These are phyloP conservation scores for Lipomyces orientalis DNA, from an alignment of 805 yeast genomes.

Conservation along the genomic window DNA sequence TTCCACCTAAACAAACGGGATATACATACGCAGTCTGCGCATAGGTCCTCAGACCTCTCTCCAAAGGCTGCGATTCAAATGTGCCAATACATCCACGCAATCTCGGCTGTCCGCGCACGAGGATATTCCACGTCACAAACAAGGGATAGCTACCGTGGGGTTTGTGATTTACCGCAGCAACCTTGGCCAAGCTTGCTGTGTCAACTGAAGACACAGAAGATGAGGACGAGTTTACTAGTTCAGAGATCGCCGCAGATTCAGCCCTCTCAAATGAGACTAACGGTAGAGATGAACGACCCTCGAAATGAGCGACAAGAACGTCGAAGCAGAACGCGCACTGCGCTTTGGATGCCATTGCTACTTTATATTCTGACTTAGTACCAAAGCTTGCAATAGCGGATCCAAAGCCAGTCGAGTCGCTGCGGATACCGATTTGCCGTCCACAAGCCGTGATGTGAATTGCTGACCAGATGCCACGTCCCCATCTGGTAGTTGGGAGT, in stretches of 20 bases:
- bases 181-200: background rate
- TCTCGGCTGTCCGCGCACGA: slow-evolving; percentile 40
- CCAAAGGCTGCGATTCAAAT: slow-evolving; percentile 61
- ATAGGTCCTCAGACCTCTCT: slow-evolving; percentile 64
- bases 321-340: slow-evolving; percentile 41
- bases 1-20: slow-evolving; percentile 25
- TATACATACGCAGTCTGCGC: slow-evolving; percentile 57
- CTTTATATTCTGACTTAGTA: slow-evolving; percentile 3
- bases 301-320: slow-evolving; percentile 32
- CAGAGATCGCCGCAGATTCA: background rate
- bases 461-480: too few relatives aligned
- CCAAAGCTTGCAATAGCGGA: background rate
- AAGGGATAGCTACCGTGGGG: slow-evolving; percentile 55
- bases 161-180: background rate
- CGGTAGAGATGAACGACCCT: slow-evolving; percentile 24
- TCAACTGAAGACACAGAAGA: slow-evolving; percentile 8
- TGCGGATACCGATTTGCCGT: background rate
- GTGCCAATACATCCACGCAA: slow-evolving; percentile 96
- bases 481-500: too few relatives aligned
- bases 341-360: slow-evolving; percentile 36
- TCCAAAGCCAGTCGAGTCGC: background rate
- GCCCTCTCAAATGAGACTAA: slow-evolving; percentile 25
- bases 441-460: background rate
- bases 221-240: slow-evolving; percentile 12
- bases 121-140: slow-evolving; percentile 82